Evolutionary conservation across 83 land plant genomes (phyloP).

Genomic region (Picea engelmannii): DNA sequence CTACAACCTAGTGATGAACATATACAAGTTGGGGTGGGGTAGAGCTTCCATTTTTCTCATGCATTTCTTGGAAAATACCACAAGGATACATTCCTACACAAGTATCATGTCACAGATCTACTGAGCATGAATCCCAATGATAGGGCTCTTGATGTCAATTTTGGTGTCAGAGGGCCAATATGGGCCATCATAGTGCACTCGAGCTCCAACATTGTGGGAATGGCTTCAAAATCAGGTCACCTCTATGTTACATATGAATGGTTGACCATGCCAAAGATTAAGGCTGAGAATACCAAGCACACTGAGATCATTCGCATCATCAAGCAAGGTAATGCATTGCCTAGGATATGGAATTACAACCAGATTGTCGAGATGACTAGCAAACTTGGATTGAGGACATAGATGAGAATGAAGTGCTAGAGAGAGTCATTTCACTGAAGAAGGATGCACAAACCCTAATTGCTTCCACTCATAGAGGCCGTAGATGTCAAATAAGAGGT

Average conservation of each 20-base stretch:
- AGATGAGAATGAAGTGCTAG: no score
- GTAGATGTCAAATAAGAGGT: no score
- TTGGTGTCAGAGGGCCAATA: constrained; percentile 73
- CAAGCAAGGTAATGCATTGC: constrained; percentile 42
- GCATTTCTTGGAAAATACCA: constrained; percentile 71
- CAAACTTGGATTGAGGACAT: neutral
- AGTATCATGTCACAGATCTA: constrained; percentile 82
- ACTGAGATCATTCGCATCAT: constrained; percentile 40
- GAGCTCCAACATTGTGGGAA: constrained; percentile 75
- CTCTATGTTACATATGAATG: constrained; percentile 90
- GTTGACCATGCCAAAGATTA: constrained; percentile 46
- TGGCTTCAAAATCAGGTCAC: constrained; percentile 61
- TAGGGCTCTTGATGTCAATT: neutral
- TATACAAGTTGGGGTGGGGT: constrained; percentile 98
- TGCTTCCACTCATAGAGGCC: no score
- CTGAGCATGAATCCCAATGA: constrained; percentile 29
- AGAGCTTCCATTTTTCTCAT: constrained; percentile 95
- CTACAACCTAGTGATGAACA: constrained; percentile 88
- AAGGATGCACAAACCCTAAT: no score
- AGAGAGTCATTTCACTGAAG: no score
- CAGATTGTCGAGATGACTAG: constrained; percentile 33
- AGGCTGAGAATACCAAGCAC: constrained; percentile 30
- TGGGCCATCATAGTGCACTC: constrained; percentile 84
- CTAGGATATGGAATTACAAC: constrained; percentile 30
- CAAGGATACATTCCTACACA: constrained; percentile 82